Conservation (phyloP, 2,329 filamentous ascomycete species). For the Thelonectria blattea region DNA sequence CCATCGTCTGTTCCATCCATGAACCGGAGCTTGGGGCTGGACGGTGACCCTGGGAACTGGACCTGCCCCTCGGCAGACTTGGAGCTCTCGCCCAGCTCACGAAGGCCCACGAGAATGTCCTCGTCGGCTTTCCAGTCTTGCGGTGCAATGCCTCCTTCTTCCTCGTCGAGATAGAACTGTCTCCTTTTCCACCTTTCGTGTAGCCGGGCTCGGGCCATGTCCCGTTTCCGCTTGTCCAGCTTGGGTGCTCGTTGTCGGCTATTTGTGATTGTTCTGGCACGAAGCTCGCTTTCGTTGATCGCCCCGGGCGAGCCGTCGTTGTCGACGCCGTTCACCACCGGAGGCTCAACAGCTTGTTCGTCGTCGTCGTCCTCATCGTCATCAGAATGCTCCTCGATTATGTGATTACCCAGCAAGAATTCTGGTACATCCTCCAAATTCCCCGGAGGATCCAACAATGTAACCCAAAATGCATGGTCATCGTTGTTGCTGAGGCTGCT, state of each 20-base stretch:
- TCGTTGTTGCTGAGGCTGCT: conserved; percentile 24
- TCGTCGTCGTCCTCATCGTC: conserved; percentile 39
- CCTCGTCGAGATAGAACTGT: conserved; percentile 84
- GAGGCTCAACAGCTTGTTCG: conserved; percentile 28
- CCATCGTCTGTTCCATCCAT: conserved; percentile 73
- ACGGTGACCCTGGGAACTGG: conserved; percentile 65
- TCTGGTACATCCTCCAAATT: conserved; percentile 51
- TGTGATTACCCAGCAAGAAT: conserved; percentile 45
- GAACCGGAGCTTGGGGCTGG: conserved; percentile 81
- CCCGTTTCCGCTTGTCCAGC: conserved; percentile 48
- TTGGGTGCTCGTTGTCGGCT: conserved; percentile 46
- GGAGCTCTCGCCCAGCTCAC: conserved; percentile 48
- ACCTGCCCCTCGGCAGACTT: conserved; percentile 47
- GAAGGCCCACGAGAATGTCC: conserved; percentile 55
- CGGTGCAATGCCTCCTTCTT: conserved; percentile 74
- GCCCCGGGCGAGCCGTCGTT: conserved; percentile 41
- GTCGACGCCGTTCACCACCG: conserved; percentile 34
- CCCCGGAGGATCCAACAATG: conserved; percentile 53
- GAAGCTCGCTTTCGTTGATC: conserved; percentile 50
- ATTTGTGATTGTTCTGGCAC: conserved; percentile 45
- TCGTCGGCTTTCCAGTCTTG: conserved; percentile 68
- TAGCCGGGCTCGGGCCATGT: conserved; percentile 59
- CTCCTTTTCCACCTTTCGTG: conserved; percentile 78
- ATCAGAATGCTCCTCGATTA: conserved; percentile 37
- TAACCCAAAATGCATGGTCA: conserved; percentile 38